Conservation (phyloP, 73 alveolate genomes). For the Symbiodinium pilosum region DNA sequence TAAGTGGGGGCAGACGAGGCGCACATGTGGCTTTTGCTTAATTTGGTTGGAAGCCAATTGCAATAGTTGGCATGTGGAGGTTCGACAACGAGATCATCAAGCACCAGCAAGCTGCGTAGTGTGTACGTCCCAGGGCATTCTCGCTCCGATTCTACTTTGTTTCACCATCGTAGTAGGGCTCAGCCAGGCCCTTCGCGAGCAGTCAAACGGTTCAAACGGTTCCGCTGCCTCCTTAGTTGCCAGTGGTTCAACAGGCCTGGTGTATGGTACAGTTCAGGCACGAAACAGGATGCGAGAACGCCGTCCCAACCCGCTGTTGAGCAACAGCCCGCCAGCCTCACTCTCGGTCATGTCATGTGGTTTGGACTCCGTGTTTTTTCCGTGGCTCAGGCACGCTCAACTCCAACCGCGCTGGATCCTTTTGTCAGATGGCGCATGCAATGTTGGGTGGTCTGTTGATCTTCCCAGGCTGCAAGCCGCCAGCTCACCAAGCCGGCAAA, state of each 20-base stretch:
- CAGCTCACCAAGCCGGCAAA: constrained; percentile 44
- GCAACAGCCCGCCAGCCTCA: constrained; percentile 70
- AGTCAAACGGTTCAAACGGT: not conserved
- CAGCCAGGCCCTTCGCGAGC: not conserved
- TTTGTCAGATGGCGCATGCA: not conserved
- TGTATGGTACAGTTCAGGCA: constrained; percentile 9
- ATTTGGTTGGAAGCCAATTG: not conserved
- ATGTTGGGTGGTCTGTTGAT: too few species aligned
- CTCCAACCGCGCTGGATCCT: not conserved
- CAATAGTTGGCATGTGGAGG: not conserved
- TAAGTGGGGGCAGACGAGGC: constrained; percentile 43
- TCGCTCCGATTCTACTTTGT: not conserved
- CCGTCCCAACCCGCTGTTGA: constrained; percentile 65
- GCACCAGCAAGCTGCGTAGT: constrained; percentile 50
- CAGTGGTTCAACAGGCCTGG: too few species aligned
- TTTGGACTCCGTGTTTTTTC: not conserved
- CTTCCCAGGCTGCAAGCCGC: not conserved
- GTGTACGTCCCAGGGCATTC: not conserved
- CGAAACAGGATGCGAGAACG: constrained; percentile 68
- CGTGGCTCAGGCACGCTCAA: not conserved
- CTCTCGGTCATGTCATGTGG: not conserved
- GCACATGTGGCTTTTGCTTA: too few species aligned
- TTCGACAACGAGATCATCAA: constrained; percentile 22
- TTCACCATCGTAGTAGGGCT: too few species aligned
- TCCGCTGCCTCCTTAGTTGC: not conserved